These are phyloP conservation scores for Stylonectria norvegica DNA, from an alignment of 2,329 filamentous ascomycete genomes.

Conservation along the genomic window DNA sequence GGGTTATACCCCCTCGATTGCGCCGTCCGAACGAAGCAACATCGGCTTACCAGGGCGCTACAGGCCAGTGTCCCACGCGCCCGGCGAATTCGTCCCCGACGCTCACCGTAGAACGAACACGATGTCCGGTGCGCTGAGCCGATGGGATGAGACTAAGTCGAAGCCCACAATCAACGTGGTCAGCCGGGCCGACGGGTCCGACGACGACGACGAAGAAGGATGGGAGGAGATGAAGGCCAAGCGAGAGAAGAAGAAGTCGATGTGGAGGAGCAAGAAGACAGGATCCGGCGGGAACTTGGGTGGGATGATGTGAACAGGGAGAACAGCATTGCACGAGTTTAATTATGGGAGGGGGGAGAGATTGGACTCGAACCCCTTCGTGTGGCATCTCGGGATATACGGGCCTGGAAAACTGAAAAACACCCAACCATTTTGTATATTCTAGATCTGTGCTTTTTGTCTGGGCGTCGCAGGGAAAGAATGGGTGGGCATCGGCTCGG, in stretches of 20 bases:
- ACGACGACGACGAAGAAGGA: conserved; percentile 63
- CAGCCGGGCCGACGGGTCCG: conserved; percentile 38
- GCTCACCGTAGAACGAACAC: conserved; percentile 33
- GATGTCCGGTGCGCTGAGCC: conserved; percentile 33
- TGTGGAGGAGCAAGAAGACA: conserved; percentile 61
- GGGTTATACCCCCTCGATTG: conserved; percentile 85
- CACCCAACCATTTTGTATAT: conserved; percentile 26
- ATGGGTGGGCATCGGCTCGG: conserved; percentile 22
- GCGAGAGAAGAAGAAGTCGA: conserved; percentile 63
- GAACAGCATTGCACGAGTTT: conserved; percentile 9
- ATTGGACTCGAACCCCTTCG: conserved; percentile 27
- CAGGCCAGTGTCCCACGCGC: conserved; percentile 74
- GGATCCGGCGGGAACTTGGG: conserved; percentile 46
- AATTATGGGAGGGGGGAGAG: conserved; percentile 23
- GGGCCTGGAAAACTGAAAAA: conserved; percentile 20
- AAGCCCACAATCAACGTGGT: conserved; percentile 38
- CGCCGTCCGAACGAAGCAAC: conserved; percentile 93
- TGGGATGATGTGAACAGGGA: conserved; percentile 39
- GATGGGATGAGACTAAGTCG: conserved; percentile 31
- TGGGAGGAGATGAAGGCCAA: conserved; percentile 70
- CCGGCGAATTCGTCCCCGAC: conserved; percentile 29
- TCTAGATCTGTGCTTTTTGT: conserved; percentile 26
- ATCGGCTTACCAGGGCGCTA: conserved; percentile 87
- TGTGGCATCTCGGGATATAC: conserved; percentile 26
- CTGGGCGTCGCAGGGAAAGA: conserved; percentile 28